A percentile compares a stretch with the other conserved stretches of the same genome.
Conservation (phyloP, 2,329 filamentous ascomycete genomes). For the Diaporthe sp. region DNA sequence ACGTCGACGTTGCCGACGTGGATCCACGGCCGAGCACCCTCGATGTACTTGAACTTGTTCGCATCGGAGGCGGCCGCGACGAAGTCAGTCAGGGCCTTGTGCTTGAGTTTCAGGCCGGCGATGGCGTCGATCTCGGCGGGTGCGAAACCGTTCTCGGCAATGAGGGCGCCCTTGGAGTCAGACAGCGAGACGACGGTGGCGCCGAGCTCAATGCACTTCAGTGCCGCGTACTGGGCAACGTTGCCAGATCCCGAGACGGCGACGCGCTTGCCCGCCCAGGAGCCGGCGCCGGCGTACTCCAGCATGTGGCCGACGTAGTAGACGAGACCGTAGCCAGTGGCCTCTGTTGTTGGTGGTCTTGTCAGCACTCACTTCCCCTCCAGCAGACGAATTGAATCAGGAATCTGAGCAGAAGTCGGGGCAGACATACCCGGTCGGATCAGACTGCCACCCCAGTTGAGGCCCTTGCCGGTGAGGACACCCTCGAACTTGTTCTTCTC, state of each 20-base stretch:
- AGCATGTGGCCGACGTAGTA: conserved; percentile 99
- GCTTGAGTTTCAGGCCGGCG: conserved; percentile 86
- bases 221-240: conserved; percentile 95
- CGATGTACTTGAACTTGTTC: conserved; percentile 81
- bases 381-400: too few species aligned
- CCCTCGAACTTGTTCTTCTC: conserved; percentile 94
- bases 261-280: conserved; percentile 90
- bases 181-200: conserved; percentile 92
- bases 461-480: conserved; percentile 95
- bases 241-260: conserved; percentile 97
- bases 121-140: conserved; percentile 83
- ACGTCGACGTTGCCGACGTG: conserved; percentile 92
- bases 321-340: conserved; percentile 94
- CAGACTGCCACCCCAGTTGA: conserved; percentile 90
- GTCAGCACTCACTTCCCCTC: not conserved
- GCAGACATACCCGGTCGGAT: conserved; percentile 75
- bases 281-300: conserved; percentile 85
- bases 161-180: conserved; percentile 87
- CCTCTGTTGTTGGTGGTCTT: conserved; percentile 64
- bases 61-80: conserved; percentile 59
- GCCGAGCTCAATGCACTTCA: conserved; percentile 96
- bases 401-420: not conserved
- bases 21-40: conserved; percentile 89
- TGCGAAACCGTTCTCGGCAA: conserved; percentile 81
- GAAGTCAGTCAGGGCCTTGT: conserved; percentile 76